Evolutionary conservation across 257 asterid genomes (phyloP).

Genomic region (Solanum sejunctum): DNA sequence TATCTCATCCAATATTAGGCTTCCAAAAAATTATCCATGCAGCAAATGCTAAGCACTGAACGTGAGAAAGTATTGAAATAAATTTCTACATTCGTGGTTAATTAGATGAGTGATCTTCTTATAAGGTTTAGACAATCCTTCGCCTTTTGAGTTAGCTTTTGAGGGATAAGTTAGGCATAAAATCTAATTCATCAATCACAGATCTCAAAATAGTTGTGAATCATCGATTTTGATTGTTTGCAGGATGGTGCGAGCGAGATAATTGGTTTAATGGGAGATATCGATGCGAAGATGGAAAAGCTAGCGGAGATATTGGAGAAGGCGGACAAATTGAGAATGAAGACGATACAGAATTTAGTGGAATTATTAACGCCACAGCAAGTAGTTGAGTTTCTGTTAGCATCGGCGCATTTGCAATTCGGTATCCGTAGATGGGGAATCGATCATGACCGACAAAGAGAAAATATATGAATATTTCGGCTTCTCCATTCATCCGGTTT

Average conservation of each 20-base stretch:
- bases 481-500: neutral
- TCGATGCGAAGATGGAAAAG: conserved; percentile 29
- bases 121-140: too few relatives aligned
- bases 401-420: conserved; percentile 53
- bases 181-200: too few relatives aligned
- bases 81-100: too few relatives aligned
- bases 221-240: neutral
- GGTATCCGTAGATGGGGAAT: conserved; percentile 71
- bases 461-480: neutral
- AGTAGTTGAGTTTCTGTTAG: conserved; percentile 61
- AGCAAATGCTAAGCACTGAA: too few relatives aligned
- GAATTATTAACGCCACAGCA: conserved; percentile 57
- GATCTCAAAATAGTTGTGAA: neutral
- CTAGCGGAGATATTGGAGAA: conserved; percentile 32
- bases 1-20: too few relatives aligned
- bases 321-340: conserved; percentile 57
- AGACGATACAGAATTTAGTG: conserved; percentile 41
- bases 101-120: too few relatives aligned
- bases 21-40: too few relatives aligned
- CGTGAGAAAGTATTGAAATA: too few relatives aligned
- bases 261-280: conserved; percentile 11
- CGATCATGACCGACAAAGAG: conserved; percentile 34
- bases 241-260: conserved; percentile 56
- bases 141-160: too few relatives aligned
- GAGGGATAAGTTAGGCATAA: too few relatives aligned